Base-by-base conservation (phyloP, 768 basidiomycete species). In the Dioszegia crocea region DNA sequence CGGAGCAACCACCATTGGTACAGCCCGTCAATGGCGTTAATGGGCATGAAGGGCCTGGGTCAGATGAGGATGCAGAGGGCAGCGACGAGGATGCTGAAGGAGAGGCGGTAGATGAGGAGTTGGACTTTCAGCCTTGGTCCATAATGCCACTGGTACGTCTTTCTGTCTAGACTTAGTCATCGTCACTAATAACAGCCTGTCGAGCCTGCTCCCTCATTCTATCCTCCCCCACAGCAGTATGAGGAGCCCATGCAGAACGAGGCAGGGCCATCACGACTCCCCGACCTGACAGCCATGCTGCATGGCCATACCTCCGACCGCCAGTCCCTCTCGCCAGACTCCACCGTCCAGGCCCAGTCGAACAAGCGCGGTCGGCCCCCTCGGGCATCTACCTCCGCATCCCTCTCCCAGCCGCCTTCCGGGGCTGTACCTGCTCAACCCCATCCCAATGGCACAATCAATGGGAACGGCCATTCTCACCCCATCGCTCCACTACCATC, bases 1-100 rank as follows among this genome's bases (percentile, higher is more conserved):
- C 23, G 21, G 47, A 48, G 23, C 27, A 8, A 3, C 3, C 30
- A 8, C 29, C 24, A 4, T 3, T 23, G 44, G n/a, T 26, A n/a
- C 9, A 23, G 17, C 12, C 26, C 47, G n/a, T n/a, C 9, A 33
- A 29, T 30, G 47, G 30, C 4, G 21, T 4, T 26, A 23, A 23
- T 10, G 47, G 16, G 14, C 12, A 6, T 3, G 47, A 10, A 4
- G 47, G 47, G 5, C 12, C 8, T 27, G 51, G 51, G 38, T 53
- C 51, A 36, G 51, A 53, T 26, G 39, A 40, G 36, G 52, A 57
- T 19, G 63, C 56, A 16, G 54, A 40, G 12, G 57, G 50, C 12
- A 49, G 59, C 40, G 54, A 59, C 21, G 59, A 47, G 44, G 60
- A 61, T 51, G 60, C 60, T 5, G 61, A 62, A 40, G 56, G 56